phyloP scores from a whole-genome alignment of 176 grass and related monocot genomes.

The Zea mays region Zm-B73-REFERENCE-NAM-5.0 NC_050104.1:121170001-121170500 shows the following conservation, averaged over 20 bases:
- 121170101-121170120: constrained; percentile 47
- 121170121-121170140: neutral
- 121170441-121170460: neutral
- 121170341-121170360: constrained; percentile 17
- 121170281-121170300: constrained; percentile 45
- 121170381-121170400: neutral
- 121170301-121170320: constrained; percentile 64
- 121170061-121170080: constrained; percentile 61
- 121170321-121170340: constrained; percentile 45
- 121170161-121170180: constrained; percentile 49
- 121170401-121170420: constrained; percentile 15
- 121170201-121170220: neutral
- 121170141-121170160: constrained; percentile 27
- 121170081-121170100: constrained; percentile 78
- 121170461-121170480: neutral
- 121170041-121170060: constrained; percentile 26
- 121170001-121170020: constrained; percentile 82
- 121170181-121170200: constrained; percentile 43
- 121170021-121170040: constrained; percentile 62
- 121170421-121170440: neutral
- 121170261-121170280: constrained; percentile 52
- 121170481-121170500: neutral
- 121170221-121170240: constrained; percentile 49
- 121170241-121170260: constrained; percentile 49
- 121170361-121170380: neutral